These are phyloP conservation scores for Colletotrichum higginsianum DNA, from an alignment of 2,329 filamentous ascomycete species.

Conservation along the genomic window DNA sequence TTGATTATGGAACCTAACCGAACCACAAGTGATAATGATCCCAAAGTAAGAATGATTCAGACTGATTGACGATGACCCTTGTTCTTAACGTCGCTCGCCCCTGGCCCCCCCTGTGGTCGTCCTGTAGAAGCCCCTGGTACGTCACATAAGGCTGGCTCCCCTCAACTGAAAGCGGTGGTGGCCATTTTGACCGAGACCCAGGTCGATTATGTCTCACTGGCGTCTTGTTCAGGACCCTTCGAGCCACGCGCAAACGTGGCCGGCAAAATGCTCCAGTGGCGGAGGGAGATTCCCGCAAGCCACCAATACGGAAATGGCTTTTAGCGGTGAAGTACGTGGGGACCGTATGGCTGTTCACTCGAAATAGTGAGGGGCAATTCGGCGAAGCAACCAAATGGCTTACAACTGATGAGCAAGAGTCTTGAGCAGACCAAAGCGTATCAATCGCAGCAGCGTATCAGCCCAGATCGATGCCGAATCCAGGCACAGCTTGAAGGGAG, in stretches of 20 bases:
- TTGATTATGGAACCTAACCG: background rate
- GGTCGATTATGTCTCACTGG: conserved; percentile 23
- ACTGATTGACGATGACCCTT: too few relatives aligned
- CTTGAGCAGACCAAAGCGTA: conserved; percentile 11
- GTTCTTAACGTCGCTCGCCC: background rate
- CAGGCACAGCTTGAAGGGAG: conserved; percentile 21
- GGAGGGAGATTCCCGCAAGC: conserved; percentile 22
- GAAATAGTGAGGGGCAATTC: background rate
- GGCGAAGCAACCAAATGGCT: background rate
- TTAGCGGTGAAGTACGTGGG: background rate
- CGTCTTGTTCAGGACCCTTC: conserved; percentile 9
- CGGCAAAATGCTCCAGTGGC: conserved; percentile 13
- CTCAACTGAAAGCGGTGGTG: background rate
- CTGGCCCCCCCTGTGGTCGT: background rate
- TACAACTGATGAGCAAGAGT: background rate
- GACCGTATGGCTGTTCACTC: background rate
- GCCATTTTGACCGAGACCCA: background rate
- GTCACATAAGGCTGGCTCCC: background rate
- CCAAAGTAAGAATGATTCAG: background rate
- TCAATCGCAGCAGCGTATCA: conserved; percentile 3
- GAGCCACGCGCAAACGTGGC: conserved; percentile 10
- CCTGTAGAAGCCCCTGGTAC: background rate
- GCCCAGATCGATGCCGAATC: conserved; percentile 7
- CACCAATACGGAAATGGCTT: conserved; percentile 7
- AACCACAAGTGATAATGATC: background rate